Conservation (phyloP, 1,139 yeast genomes). For the Taphrina communis region DNA sequence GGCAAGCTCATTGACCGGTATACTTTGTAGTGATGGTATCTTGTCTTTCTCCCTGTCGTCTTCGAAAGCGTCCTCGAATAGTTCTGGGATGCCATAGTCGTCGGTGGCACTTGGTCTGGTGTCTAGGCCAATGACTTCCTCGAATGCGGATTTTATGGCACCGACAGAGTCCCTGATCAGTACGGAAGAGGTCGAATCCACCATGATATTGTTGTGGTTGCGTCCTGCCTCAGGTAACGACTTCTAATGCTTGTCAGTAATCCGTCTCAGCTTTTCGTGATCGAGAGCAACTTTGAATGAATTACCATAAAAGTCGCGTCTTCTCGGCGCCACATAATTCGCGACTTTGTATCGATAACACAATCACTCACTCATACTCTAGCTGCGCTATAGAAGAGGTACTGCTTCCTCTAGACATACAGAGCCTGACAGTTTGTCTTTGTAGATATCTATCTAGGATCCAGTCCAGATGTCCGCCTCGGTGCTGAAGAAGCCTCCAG, state of each 20-base stretch:
- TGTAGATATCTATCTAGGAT: no score
- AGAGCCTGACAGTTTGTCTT: no score
- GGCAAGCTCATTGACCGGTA: conserved; percentile 3
- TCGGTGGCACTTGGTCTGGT: conserved; percentile 16
- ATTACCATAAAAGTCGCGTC: conserved; percentile 18
- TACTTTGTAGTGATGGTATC: conserved; percentile 9
- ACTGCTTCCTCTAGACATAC: no score
- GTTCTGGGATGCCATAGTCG: conserved; percentile 36
- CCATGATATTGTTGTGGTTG: conserved; percentile 23
- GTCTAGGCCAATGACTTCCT: conserved; percentile 12
- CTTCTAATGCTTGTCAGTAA: no score
- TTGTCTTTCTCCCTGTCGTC: conserved; percentile 28
- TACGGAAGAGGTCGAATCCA: conserved; percentile 26
- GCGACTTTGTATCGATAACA: conserved; percentile 19
- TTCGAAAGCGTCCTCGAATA: conserved; percentile 31
- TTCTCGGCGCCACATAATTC: conserved; percentile 11
- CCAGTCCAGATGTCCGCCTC: conserved; percentile 22
- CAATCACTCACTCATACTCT: neutral
- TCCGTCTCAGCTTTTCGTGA: no score
- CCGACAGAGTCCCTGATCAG: conserved; percentile 17
- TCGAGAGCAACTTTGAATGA: neutral
- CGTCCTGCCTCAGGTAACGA: no score
- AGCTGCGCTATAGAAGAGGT: no score
- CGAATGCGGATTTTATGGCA: conserved; percentile 17
- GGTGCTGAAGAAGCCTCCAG: conserved; percentile 24